Base-by-base conservation (phyloP, 1,139 yeast species). In the Candida mesenterica region DNA sequence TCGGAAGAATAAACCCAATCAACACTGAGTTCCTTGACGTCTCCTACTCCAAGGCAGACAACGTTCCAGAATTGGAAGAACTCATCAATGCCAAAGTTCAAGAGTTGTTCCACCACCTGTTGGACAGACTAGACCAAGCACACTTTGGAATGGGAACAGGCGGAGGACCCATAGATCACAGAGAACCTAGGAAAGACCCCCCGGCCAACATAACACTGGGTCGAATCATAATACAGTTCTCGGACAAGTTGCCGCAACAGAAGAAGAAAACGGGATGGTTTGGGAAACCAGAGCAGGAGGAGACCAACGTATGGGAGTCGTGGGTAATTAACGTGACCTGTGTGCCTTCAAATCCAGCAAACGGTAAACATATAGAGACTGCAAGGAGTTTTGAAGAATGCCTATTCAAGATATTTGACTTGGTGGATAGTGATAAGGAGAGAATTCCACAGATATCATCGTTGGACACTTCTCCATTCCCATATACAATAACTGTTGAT, bases 391-490 rank as follows among this genome's bases (percentile, higher is more conserved):
- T 79, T 43, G 73, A 69, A 43, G 51, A 55, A 13, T 66, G 65
- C 28, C 41, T 85, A 34, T 47, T 64, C 36, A 60, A 66, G 37
- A 74, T 85, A 13, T 61, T 79, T 29, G 71, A 69, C 16, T 57
- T 64, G 16, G 77, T 70, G 12, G 85, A 82, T 48, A 49, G 55
- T 4, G 69, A 80, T 48, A 81, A 77, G 48, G 75, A 68, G 34
- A 89, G 82, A 46, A 78, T 85, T 3, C 95, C 95, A 2, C 85
- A 87, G 1, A 82, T 85, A 15, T 77, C 84, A 4, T 74, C 85
- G 2, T 63, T 81, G 10, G 88, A 81, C 9, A 64, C 75, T 22
- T 62, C 79, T 13, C 90, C 92, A 3, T 85, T 84, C 48, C 87
- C 87, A 0, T 84, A 79, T 51, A 48, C 47, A 4, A 66, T 70